Evolutionary conservation across 2,329 filamentous ascomycete genomes (phyloP), one percentile per base, ranked within the genome.

Genomic region (Fusarium camptoceras): DNA sequence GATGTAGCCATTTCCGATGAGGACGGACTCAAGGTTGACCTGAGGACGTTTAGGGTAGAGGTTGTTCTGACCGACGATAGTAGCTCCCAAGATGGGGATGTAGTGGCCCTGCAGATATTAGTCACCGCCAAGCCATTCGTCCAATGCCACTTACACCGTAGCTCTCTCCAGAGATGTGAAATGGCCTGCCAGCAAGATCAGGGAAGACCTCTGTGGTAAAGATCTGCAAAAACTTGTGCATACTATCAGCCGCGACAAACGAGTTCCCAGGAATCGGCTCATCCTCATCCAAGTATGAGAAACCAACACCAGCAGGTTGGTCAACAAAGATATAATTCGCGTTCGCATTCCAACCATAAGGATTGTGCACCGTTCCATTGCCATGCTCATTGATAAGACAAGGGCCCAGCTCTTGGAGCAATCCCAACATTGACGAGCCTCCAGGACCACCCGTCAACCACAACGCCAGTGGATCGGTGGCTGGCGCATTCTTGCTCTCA

Each of bases 281-380:
- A 0, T 28, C 58, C 7, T 72, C 34, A 34, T 73, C 71, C n/a
- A 73, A 41, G 22, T 73, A 73, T 2, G 71, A 73, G 43, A 73
- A 73, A 0, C 71, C 71, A 46, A 71, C 66, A 1, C 71, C 57
- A 4, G 68, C 71, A 28, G 71, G 71, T 16, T 73, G 71, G 39
- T 73, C 71, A 5, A 73, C 58, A 31, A 73, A 73, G 25, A 73
- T 73, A 14, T 72, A 72, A 20, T 68, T 72, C 8, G 71, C 55
- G 20, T 73, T 73, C 15, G 56, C 54, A 3, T 71, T 72, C 71
- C 71, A 73, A 1, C 65, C 70, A 18, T 64, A 72, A 5, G 65
- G 68, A 8, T 73, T 73, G 0, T 68, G 58, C 2, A 49, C 27
- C 0, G 71, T 73, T 0, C 68, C 56, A 18, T 55, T 47, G 0